Base-by-base conservation (phyloP, 345 rosid genomes). In the Eucalyptus marginata region DNA sequence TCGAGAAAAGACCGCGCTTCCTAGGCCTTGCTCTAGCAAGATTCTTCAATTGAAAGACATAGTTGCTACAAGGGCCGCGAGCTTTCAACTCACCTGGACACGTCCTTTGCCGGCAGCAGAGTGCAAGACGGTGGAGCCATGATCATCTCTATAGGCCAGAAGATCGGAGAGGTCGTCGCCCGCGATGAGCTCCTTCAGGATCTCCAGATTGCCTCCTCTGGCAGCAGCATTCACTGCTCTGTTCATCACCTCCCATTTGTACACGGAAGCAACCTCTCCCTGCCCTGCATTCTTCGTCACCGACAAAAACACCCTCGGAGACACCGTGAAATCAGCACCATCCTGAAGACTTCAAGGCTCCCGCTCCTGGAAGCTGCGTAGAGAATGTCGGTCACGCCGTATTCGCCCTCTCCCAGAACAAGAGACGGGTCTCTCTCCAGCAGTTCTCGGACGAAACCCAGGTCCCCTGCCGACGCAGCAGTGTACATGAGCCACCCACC, bases 381-480 rank as follows among this genome's bases (percentile, higher is more conserved):
- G 54, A 96, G 92, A 22, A 95, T 93, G 79, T 97, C 99, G 62
- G 99, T 96, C 16, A 96, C 98, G 33, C 99, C 99, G 88, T 95
- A 97, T 88, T 97, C 99, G 89, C 99, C 98, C 94, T 97, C 98
- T 49, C 99, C 99, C 33, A 97, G 96, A 20, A 97, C 97, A 52
- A 97, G 94, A 44, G 96, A 89, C 62, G 99, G 96, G 86, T 96
- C 94, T 87, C 91, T 93, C 36, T 94, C 92, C n/a, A 97, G 96
- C 51, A 97, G 96, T 81, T 94, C 92, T 85, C 91, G 94, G 64
- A 96, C 95, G 80, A 97, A 96, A 18, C 89, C 62, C 59, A 92
- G 89, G 92, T 97, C 97, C 13, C 99, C 99, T n/a, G 99, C 98
- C 5, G 98, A 96, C 81, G 99, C 99, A 17, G 99, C 97, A 13